A percentile compares a stretch with the other conserved stretches of the same genome.
Evolutionary conservation across 192 early-diverging fungal genomes (phyloP).

Genomic region (Coemansia sp.): DNA sequence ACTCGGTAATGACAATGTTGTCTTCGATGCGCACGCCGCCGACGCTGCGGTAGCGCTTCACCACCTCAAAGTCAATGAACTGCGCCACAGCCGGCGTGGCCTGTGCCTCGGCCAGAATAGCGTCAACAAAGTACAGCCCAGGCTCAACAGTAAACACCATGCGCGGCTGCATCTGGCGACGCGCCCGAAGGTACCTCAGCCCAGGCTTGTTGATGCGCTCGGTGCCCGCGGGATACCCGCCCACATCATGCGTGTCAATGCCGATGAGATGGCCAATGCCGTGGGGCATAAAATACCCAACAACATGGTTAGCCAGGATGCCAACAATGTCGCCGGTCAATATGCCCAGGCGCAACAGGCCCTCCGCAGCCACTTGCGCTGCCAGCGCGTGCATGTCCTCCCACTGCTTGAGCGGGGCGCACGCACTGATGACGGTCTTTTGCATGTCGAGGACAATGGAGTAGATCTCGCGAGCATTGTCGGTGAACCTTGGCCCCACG

Average conservation of each 20-base stretch:
- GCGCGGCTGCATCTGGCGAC: constrained; percentile 67
- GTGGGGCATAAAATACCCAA: constrained; percentile 86
- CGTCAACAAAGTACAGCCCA: constrained; percentile 89
- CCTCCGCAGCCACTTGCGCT: constrained; percentile 63
- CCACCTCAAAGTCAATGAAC: constrained; percentile 65
- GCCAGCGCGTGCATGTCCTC: constrained; percentile 79
- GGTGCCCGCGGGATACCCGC: constrained; percentile 70
- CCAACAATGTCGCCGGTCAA: constrained; percentile 61
- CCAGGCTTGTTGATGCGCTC: constrained; percentile 69
- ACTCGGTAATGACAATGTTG: constrained; percentile 76
- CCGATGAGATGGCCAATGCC: constrained; percentile 88
- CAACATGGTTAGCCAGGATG: constrained; percentile 65
- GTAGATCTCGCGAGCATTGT: constrained; percentile 74
- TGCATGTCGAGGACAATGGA: constrained; percentile 80
- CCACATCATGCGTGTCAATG: constrained; percentile 87
- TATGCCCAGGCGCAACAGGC: constrained; percentile 61
- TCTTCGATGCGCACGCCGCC: constrained; percentile 95
- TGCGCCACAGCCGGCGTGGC: constrained; percentile 56
- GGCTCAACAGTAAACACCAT: constrained; percentile 95
- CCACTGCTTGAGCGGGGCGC: constrained; percentile 77
- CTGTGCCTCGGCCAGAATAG: constrained; percentile 65
- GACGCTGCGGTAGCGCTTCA: constrained; percentile 70
- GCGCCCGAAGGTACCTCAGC: constrained; percentile 71
- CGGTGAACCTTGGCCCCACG: constrained; percentile 68
- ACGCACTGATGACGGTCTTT: constrained; percentile 62